A percentile compares a stretch with the other conserved stretches of the same genome.
phyloP scores from a whole-genome alignment of 2,329 filamentous ascomycete genomes.

The Neophaeococcomyces aloes region DNA sequence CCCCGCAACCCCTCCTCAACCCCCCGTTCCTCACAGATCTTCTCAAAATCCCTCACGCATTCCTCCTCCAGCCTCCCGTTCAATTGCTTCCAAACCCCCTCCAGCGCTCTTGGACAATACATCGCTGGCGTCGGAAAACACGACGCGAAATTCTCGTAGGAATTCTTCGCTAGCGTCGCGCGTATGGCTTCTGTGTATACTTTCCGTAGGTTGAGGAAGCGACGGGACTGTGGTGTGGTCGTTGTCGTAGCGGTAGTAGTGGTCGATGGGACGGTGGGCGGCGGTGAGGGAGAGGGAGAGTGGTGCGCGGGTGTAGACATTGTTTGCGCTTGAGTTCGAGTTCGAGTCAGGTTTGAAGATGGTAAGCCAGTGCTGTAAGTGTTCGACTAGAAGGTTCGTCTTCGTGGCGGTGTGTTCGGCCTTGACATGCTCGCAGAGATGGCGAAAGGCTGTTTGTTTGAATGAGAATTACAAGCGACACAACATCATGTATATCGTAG shows the following conservation, averaged over 20 bases:
- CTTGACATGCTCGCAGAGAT: neutral
- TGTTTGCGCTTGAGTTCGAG: neutral
- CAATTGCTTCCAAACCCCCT: conserved; percentile 48
- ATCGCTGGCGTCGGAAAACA: conserved; percentile 54
- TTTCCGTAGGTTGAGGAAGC: conserved; percentile 49
- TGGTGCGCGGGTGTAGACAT: neutral
- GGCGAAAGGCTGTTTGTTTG: neutral
- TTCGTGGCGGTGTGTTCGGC: too few relatives aligned
- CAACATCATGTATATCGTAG: too few relatives aligned
- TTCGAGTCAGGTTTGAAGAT: neutral
- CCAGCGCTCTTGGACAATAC: conserved; percentile 46
- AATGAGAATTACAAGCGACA: too few relatives aligned
- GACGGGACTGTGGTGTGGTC: conserved; percentile 42
- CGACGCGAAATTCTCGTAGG: conserved; percentile 49
- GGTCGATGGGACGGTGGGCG: conserved; percentile 42
- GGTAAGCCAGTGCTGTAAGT: too few relatives aligned
- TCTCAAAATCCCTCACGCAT: conserved; percentile 51
- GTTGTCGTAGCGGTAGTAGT: too few relatives aligned
- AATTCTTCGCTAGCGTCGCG: conserved; percentile 51
- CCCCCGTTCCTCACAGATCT: conserved; percentile 45
- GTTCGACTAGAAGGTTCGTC: too few relatives aligned
- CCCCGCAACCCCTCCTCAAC: conserved; percentile 50
- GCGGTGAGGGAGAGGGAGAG: conserved; percentile 40
- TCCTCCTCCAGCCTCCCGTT: conserved; percentile 48
- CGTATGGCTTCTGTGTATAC: conserved; percentile 50